Percentiles rank a stretch among this genome's conserved stretches.
Evolutionary conservation across 139 green algal species (phyloP).

Genomic region (Deuterostichococcus epilithicus): DNA sequence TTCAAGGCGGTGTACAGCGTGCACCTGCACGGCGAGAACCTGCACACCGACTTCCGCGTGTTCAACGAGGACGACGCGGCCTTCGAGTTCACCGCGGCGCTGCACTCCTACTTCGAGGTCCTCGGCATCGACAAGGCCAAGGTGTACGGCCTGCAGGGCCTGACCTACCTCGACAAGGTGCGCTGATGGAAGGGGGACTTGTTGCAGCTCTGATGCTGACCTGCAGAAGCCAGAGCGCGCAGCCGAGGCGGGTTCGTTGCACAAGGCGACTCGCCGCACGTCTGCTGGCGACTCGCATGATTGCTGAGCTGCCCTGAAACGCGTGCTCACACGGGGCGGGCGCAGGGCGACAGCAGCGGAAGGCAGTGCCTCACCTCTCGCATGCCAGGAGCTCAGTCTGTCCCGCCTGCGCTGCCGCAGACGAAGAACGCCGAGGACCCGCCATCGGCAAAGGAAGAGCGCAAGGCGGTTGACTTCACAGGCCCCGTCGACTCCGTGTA

Average conservation of each 20-base stretch:
- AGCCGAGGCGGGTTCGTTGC: no score
- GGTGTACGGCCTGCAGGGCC: slow-evolving; percentile 64
- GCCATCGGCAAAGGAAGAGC: slow-evolving; percentile 49
- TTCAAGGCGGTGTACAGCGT: slow-evolving; percentile 81
- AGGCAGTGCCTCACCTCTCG: no score
- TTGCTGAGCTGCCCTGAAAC: no score
- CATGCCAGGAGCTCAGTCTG: no score
- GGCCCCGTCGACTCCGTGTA: slow-evolving; percentile 82
- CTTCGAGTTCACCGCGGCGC: slow-evolving; percentile 90
- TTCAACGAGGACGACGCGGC: slow-evolving; percentile 79
- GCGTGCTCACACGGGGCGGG: no score
- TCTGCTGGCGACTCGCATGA: no score
- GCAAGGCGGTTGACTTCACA: slow-evolving; percentile 59
- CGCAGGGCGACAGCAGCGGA: no score
- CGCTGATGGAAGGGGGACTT: not conserved
- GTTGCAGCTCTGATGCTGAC: no score
- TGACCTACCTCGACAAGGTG: slow-evolving; percentile 85
- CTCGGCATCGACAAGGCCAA: slow-evolving; percentile 54
- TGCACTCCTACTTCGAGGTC: slow-evolving; percentile 97
- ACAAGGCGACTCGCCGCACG: no score
- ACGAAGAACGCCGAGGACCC: slow-evolving; percentile 74
- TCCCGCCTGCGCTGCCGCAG: slow-evolving; percentile 14
- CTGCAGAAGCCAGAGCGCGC: no score
- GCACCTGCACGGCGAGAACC: slow-evolving; percentile 75
- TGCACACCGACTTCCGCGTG: slow-evolving; percentile 76